A percentile compares a stretch with the other conserved stretches of the same genome.
Evolutionary conservation across 331 rosid species (phyloP).

Genomic region (Quercus phellos): DNA sequence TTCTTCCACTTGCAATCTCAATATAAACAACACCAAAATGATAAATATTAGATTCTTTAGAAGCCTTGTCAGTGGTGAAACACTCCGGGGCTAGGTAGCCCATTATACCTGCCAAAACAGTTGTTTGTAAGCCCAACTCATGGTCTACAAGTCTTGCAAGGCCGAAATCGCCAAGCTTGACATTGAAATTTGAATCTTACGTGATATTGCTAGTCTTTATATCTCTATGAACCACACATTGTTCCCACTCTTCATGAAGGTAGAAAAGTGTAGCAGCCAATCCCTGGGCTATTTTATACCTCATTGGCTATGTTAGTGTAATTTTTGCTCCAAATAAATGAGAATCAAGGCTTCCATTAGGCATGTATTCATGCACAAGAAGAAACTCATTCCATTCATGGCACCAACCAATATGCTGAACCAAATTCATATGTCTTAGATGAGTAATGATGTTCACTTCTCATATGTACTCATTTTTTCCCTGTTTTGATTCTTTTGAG

Average conservation of each 20-base stretch:
- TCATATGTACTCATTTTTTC: constrained; percentile 62
- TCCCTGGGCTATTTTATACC: constrained; percentile 58
- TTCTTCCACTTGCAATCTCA: constrained; percentile 62
- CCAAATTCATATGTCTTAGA: constrained; percentile 65
- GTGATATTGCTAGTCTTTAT: constrained; percentile 71
- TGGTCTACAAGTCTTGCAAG: constrained; percentile 74
- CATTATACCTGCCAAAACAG: constrained; percentile 63
- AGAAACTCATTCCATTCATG: constrained; percentile 56
- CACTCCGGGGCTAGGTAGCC: constrained; percentile 80
- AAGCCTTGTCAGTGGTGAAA: constrained; percentile 56
- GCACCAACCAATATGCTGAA: constrained; percentile 65
- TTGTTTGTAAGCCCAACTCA: constrained; percentile 66
- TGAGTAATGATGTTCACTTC: constrained; percentile 68
- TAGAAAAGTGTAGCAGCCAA: constrained; percentile 57
- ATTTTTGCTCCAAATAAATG: constrained; percentile 50
- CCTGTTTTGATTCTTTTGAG: constrained; percentile 70
- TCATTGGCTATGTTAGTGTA: constrained; percentile 37
- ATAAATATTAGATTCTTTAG: constrained; percentile 69
- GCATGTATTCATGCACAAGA: constrained; percentile 70
- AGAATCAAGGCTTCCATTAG: constrained; percentile 70
- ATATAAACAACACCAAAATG: constrained; percentile 71
- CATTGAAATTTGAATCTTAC: constrained; percentile 61
- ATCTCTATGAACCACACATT: constrained; percentile 77
- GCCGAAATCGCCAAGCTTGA: constrained; percentile 72
- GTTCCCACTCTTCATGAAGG: constrained; percentile 84